Evolutionary conservation across 73 alveolate genomes (phyloP).

Genomic region (Symbiodinium pilosum): DNA sequence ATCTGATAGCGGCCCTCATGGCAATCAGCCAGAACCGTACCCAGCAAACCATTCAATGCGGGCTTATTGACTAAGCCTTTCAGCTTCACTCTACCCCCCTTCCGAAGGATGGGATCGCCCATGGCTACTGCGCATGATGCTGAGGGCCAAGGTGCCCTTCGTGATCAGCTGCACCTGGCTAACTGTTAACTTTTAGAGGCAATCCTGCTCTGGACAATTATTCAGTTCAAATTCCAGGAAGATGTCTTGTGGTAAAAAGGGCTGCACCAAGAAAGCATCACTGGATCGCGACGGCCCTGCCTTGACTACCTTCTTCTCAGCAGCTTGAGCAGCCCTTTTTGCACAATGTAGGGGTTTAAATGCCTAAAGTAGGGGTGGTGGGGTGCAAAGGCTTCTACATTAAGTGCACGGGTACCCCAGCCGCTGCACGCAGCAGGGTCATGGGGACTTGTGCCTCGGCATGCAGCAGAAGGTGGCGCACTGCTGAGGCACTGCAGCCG

Average conservation of each 20-base stretch:
- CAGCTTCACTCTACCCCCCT: conserved; percentile 8
- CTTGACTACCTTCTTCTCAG: background rate
- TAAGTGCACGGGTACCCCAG: background rate
- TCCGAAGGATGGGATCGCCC: background rate
- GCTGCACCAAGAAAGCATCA: background rate
- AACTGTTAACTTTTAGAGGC: background rate
- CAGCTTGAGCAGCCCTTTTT: background rate
- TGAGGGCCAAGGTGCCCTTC: background rate
- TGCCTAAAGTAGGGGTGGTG: background rate
- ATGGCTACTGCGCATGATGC: background rate
- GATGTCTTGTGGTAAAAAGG: background rate
- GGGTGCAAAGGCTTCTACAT: background rate
- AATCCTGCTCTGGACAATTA: background rate
- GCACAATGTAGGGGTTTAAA: background rate
- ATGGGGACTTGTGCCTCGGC: no score
- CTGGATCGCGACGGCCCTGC: background rate
- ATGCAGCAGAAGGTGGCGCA: no score
- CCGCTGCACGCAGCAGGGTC: background rate
- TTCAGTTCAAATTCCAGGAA: background rate
- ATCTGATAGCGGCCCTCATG: conserved; percentile 15
- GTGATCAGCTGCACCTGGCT: background rate
- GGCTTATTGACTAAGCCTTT: background rate
- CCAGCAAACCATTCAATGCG: background rate
- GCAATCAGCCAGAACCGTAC: background rate
- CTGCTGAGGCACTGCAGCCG: no score